phyloP scores from a whole-genome alignment of 163 green algal species.

The Scenedesmus sp. region DNA sequence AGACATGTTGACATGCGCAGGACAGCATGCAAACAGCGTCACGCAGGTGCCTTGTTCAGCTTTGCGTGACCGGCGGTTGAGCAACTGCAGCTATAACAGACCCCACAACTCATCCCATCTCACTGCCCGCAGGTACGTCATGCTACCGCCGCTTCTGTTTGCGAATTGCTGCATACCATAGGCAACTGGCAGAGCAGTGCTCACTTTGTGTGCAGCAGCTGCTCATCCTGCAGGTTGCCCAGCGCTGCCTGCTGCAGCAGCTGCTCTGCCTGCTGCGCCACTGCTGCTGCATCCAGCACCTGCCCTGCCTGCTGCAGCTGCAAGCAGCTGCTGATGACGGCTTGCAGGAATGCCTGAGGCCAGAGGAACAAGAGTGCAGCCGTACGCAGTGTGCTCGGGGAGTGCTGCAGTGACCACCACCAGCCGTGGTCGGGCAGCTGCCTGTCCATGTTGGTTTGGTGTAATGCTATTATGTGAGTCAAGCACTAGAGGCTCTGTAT shows the following conservation, averaged over 20 bases:
- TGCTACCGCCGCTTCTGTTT: not conserved
- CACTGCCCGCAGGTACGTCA: not conserved
- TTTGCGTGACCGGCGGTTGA: not conserved
- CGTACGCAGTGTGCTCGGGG: not conserved
- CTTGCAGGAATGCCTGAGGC: slow-evolving; percentile 15
- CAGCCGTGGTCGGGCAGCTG: not conserved
- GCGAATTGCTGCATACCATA: not conserved
- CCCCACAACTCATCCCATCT: too few species aligned
- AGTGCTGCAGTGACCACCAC: not conserved
- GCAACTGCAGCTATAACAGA: not conserved
- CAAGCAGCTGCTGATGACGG: not conserved
- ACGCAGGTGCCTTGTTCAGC: not conserved
- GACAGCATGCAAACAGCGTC: not conserved
- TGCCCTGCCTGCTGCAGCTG: not conserved
- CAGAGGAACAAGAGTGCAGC: not conserved
- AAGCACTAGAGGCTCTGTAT: too few species aligned
- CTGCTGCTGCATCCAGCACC: not conserved
- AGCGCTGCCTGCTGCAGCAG: not conserved
- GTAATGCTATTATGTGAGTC: too few species aligned
- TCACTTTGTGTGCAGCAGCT: not conserved
- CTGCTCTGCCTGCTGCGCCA: not conserved
- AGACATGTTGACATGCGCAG: not conserved
- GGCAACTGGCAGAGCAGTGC: not conserved
- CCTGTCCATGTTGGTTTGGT: not conserved
- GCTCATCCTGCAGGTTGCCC: not conserved